Conservation (phyloP, 2,329 filamentous ascomycete species). For the Phyllosticta paracitricarpa region DNA sequence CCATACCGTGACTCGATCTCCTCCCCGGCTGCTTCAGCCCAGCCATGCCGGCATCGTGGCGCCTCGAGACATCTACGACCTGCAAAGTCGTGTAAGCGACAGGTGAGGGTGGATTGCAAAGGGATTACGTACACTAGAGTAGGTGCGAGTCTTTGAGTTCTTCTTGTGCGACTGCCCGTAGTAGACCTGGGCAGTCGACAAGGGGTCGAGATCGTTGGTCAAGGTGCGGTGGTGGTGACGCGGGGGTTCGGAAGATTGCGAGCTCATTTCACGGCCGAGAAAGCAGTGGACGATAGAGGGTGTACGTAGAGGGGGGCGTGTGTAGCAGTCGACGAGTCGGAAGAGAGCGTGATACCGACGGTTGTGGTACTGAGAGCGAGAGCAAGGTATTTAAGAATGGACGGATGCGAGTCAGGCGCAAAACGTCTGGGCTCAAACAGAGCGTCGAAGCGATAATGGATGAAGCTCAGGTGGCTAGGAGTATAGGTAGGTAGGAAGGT, state of each 20-base stretch:
- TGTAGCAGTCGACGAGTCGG: not conserved
- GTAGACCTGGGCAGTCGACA: constrained; percentile 48
- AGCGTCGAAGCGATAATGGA: not conserved
- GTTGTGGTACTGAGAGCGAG: constrained; percentile 3
- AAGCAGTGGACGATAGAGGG: not conserved
- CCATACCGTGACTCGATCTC: constrained; percentile 28
- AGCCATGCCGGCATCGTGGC: constrained; percentile 19
- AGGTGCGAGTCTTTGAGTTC: constrained; percentile 42
- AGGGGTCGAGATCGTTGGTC: constrained; percentile 43
- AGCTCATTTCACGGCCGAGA: constrained; percentile 22
- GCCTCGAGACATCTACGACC: constrained; percentile 13
- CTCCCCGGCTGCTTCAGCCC: constrained; percentile 22
- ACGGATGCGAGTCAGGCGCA: constrained; percentile 5
- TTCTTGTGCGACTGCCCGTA: constrained; percentile 45
- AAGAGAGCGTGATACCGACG: constrained; percentile 1
- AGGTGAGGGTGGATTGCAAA: not conserved
- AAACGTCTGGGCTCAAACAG: constrained; percentile 3
- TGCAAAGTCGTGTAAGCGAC: not conserved
- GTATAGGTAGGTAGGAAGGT: not conserved
- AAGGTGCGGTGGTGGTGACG: constrained; percentile 27
- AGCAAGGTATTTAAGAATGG: not conserved
- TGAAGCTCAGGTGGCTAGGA: constrained; percentile 1
- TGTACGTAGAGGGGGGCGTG: not conserved
- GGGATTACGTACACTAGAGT: constrained; percentile 43
- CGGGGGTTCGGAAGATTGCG: constrained; percentile 21